Evolutionary conservation across 306 rosid species (phyloP).

Genomic region (Calophaca sinica): DNA sequence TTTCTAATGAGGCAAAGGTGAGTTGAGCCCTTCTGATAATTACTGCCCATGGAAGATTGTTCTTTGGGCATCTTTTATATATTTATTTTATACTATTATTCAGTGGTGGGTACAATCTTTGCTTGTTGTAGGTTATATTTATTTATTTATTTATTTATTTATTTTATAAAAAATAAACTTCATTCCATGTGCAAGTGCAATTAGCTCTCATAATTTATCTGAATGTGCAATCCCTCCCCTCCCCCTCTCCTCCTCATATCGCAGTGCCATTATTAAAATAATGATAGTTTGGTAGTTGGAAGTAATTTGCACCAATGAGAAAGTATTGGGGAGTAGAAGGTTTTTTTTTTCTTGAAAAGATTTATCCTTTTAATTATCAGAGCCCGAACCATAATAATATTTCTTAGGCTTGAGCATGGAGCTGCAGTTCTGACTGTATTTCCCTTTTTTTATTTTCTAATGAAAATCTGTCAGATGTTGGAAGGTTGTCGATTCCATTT

Average conservation of each 20-base stretch:
- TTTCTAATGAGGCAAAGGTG: conserved; percentile 97
- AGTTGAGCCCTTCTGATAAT: conserved; percentile 44
- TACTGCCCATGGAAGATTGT: conserved; percentile 15
- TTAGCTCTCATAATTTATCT: not conserved
- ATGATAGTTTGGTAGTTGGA: not conserved
- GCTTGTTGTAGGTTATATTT: conserved; percentile 15
- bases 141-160: not conserved
- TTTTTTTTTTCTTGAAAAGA: not conserved
- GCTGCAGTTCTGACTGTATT: conserved; percentile 14
- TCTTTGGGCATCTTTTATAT: conserved; percentile 2
- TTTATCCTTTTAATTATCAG: conserved; percentile 3
- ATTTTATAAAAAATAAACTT: not conserved
- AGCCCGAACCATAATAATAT: not conserved
- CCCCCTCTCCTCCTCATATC: too few species aligned
- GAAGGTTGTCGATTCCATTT: not conserved
- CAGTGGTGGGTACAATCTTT: not conserved
- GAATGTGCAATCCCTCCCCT: too few species aligned
- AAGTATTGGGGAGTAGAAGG: not conserved
- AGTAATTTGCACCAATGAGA: not conserved
- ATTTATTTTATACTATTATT: conserved; percentile 27
- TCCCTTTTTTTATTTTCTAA: not conserved
- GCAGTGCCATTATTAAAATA: too few species aligned
- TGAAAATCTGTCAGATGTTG: not conserved
- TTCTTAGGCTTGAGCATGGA: conserved; percentile 19
- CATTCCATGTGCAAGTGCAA: conserved; percentile 1